phyloP scores from a whole-genome alignment of 1,284 basidiomycete genomes.

The Pseudozyma flocculosa region DNA sequence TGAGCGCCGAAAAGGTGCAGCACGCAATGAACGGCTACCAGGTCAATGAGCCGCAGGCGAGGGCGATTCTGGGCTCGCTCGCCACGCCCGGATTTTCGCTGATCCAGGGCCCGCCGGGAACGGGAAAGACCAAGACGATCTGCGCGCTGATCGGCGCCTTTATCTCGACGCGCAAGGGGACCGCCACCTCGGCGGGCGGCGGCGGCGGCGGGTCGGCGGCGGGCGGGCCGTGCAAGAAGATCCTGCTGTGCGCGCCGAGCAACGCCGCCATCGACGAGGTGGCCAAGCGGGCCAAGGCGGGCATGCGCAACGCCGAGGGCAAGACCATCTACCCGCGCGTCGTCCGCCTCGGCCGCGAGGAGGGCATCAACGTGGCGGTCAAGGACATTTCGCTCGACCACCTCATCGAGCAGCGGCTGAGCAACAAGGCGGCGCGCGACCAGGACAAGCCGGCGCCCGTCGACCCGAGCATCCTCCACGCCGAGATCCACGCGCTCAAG shows the following conservation, averaged over 20 bases:
- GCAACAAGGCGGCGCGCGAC: constrained; percentile 12
- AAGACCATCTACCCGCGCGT: constrained; percentile 70
- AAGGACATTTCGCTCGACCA: constrained; percentile 81
- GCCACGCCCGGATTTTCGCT: constrained; percentile 76
- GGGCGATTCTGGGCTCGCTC: constrained; percentile 79
- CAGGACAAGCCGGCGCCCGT: constrained; percentile 6
- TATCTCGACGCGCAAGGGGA: constrained; percentile 62
- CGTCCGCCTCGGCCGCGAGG: constrained; percentile 82
- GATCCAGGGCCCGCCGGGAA: constrained; percentile 97
- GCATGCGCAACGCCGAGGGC: constrained; percentile 68
- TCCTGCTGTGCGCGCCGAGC: constrained; percentile 93
- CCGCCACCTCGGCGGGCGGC: constrained; percentile 15
- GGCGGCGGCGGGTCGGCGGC: constrained; percentile 5
- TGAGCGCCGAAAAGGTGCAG: constrained; percentile 63
- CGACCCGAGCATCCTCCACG: constrained; percentile 26
- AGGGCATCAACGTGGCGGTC: constrained; percentile 76
- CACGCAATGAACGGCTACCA: constrained; percentile 70
- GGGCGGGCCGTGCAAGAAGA: constrained; percentile 63
- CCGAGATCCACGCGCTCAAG: constrained; percentile 34
- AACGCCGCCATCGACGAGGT: constrained; percentile 99
- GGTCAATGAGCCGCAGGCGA: constrained; percentile 92
- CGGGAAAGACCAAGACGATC: constrained; percentile 98
- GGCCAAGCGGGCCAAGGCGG: constrained; percentile 79
- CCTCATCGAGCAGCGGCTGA: constrained; percentile 39
- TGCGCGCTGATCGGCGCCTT: constrained; percentile 88